Evolutionary conservation across 225 moss, liverwort and hornwort species (phyloP).

Genomic region (Pseudisothecium myosuroides): DNA sequence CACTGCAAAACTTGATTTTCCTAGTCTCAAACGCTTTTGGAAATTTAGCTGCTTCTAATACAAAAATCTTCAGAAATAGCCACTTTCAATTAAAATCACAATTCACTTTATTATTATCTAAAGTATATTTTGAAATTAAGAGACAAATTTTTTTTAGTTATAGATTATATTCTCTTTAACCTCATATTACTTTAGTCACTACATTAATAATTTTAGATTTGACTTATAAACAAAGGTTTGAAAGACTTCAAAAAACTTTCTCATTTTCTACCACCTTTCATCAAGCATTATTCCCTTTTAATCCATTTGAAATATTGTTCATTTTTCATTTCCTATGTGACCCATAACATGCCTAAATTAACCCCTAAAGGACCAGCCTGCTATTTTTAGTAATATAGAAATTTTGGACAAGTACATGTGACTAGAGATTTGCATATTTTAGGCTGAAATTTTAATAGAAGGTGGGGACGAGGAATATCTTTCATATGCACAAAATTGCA

Average conservation of each 20-base stretch:
- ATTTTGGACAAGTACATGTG: no score
- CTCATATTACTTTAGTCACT: no score
- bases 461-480: no score
- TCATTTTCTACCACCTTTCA: accelerated
- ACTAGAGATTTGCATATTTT: no score
- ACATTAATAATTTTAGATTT: no score
- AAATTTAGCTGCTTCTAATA: neutral
- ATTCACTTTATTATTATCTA: neutral
- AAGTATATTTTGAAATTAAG: neutral
- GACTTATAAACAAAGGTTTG: neutral
- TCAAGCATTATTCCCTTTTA: neutral
- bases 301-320: neutral
- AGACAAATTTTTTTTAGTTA: neutral
- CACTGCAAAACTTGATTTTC: neutral
- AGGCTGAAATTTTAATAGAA: no score
- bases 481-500: no score
- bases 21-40: accelerated
- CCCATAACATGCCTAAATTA: neutral
- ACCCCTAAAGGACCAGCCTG: no score
- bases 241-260: neutral
- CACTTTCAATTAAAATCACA: neutral
- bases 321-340: neutral
- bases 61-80: accelerated
- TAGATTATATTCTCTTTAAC: neutral
- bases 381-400: no score